Percentiles rank a stretch among this genome's conserved stretches.
Evolutionary conservation across 768 basidiomycete genomes (phyloP).

Genomic region (Imleria badia): DNA sequence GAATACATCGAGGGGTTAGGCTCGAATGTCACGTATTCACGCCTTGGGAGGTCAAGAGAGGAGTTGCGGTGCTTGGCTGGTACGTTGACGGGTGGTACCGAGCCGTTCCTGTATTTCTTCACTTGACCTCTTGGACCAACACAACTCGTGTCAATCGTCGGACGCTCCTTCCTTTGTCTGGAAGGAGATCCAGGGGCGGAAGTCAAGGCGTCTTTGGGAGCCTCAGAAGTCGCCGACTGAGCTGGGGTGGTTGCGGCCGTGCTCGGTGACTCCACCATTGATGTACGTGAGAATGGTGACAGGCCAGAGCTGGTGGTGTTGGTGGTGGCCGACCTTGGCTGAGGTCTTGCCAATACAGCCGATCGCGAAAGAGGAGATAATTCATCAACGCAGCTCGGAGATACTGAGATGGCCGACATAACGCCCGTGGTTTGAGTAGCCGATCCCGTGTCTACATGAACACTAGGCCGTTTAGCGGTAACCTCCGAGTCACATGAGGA

Average conservation of each 20-base stretch:
- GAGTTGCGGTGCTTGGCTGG: constrained; percentile 30
- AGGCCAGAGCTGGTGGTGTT: constrained; percentile 24
- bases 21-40: constrained; percentile 26
- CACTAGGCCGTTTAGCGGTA: constrained; percentile 27
- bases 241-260: constrained; percentile 30
- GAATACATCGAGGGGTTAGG: constrained; percentile 31
- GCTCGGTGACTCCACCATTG: constrained; percentile 25
- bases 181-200: constrained; percentile 17
- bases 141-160: constrained; percentile 33
- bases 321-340: constrained; percentile 25
- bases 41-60: constrained; percentile 32
- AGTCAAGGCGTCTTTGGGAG: constrained; percentile 5
- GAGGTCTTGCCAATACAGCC: constrained; percentile 20
- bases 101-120: constrained; percentile 31
- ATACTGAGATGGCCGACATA: constrained; percentile 8
- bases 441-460: constrained; percentile 30
- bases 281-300: constrained; percentile 31
- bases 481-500: constrained; percentile 29
- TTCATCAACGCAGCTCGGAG: constrained; percentile 22
- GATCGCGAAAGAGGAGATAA: constrained; percentile 22
- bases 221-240: constrained; percentile 22
- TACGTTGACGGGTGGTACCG: constrained; percentile 32
- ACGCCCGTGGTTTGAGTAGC: constrained; percentile 20
- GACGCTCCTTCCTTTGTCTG: constrained; percentile 30
- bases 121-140: constrained; percentile 33